Conservation (phyloP, 106 monocot species). For the Platanthera zijinensis region DNA sequence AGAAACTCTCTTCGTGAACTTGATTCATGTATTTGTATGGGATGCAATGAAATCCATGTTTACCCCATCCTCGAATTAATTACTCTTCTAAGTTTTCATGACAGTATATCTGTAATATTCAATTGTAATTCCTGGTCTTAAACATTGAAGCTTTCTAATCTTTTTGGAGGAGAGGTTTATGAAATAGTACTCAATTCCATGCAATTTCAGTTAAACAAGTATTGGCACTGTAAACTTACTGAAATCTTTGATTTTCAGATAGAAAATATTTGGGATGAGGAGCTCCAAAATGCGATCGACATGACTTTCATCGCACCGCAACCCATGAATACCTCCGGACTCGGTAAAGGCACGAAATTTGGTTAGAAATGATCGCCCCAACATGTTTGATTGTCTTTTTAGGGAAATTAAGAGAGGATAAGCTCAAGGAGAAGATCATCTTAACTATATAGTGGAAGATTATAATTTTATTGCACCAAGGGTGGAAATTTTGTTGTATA, state of each 20-base stretch:
- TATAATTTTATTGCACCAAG: not conserved
- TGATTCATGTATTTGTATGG: too few relatives aligned
- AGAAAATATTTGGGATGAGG: constrained; percentile 44
- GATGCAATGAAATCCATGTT: not conserved
- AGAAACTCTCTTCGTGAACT: too few relatives aligned
- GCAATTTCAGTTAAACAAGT: not conserved
- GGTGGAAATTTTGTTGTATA: constrained; percentile 1
- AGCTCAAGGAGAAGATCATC: not conserved
- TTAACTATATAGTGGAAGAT: too few relatives aligned
- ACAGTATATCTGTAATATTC: too few relatives aligned
- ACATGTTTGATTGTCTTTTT: not conserved
- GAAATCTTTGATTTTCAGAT: constrained; percentile 11
- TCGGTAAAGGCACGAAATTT: not conserved
- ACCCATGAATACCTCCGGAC: not conserved
- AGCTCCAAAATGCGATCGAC: constrained; percentile 56
- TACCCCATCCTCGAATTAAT: not conserved
- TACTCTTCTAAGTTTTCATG: not conserved
- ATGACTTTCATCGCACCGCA: constrained; percentile 21
- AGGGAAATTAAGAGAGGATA: not conserved
- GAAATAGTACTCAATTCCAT: not conserved
- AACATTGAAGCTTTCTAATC: too few relatives aligned
- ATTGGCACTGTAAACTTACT: not conserved
- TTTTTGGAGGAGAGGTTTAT: not conserved
- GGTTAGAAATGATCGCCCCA: not conserved
- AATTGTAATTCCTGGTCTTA: too few relatives aligned